Conservation (phyloP, 164 flowering plant species). For the Sedum album region DNA sequence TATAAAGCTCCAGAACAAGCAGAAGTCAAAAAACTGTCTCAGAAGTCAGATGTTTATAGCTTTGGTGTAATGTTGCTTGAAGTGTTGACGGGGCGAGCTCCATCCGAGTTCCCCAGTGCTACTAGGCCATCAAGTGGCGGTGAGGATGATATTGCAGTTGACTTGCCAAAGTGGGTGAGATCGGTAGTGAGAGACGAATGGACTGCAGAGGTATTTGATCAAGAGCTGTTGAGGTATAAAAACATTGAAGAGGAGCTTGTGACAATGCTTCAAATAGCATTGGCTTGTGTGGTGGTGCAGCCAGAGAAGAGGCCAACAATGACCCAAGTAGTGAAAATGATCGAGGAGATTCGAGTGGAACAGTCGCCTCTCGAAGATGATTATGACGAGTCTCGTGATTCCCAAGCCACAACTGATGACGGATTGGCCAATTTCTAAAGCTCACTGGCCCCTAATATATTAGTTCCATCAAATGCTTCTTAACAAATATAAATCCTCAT, state of each 20-base stretch:
- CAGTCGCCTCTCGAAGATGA: constrained; percentile 89
- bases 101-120: constrained; percentile 44
- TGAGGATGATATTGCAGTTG: constrained; percentile 39
- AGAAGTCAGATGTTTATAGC: constrained; percentile 78
- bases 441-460: background rate
- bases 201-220: constrained; percentile 92
- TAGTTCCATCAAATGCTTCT: background rate
- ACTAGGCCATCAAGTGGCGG: constrained; percentile 9
- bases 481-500: too few species aligned
- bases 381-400: constrained; percentile 70
- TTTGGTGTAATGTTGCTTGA: constrained; percentile 82
- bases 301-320: constrained; percentile 88
- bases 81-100: constrained; percentile 77
- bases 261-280: constrained; percentile 76
- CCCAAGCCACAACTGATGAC: constrained; percentile 68
- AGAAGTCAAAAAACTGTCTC: constrained; percentile 53
- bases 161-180: constrained; percentile 82
- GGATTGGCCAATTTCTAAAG: constrained; percentile 30
- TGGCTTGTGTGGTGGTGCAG: constrained; percentile 63
- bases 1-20: constrained; percentile 92
- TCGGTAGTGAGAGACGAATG: constrained; percentile 94
- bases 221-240: constrained; percentile 81
- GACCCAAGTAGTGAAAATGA: constrained; percentile 73
- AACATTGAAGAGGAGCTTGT: constrained; percentile 92
- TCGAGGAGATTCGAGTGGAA: constrained; percentile 87